These are phyloP conservation scores for Pseudogymnoascus sp. DNA, from an alignment of 2,329 filamentous ascomycete species.

Conservation along the genomic window DNA sequence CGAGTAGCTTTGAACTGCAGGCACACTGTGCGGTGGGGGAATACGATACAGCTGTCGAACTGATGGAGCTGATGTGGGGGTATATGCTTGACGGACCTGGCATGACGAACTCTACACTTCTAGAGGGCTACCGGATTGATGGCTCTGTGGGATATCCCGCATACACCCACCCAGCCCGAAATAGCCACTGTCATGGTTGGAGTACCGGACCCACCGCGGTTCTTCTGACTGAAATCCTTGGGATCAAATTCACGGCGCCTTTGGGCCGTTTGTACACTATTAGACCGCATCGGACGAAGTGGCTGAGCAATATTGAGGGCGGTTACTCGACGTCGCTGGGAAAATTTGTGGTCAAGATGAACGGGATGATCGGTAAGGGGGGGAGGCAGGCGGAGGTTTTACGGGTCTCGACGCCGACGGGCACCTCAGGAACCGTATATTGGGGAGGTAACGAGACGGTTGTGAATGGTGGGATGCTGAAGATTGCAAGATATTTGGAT, in stretches of 20 bases:
- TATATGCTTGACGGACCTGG: conserved; percentile 31
- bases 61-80: conserved; percentile 34
- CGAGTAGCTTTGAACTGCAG: conserved; percentile 35
- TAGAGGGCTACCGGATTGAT: conserved; percentile 31
- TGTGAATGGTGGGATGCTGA: not conserved
- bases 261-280: conserved; percentile 25
- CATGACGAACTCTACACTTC: conserved; percentile 31
- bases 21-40: conserved; percentile 34
- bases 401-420: conserved; percentile 22
- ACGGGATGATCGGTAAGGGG: conserved; percentile 6
- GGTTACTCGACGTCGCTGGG: conserved; percentile 20
- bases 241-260: conserved; percentile 19
- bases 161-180: conserved; percentile 27
- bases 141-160: conserved; percentile 30
- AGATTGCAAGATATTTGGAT: not conserved
- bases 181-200: conserved; percentile 31
- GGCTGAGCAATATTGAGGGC: conserved; percentile 15
- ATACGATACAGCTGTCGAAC: conserved; percentile 32
- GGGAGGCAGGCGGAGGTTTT: conserved; percentile 19
- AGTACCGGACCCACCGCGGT: conserved; percentile 25
- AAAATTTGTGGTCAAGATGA: conserved; percentile 13
- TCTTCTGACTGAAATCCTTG: conserved; percentile 23
- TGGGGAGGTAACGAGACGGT: conserved; percentile 18
- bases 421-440: conserved; percentile 20
- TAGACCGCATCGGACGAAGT: conserved; percentile 18